Base-by-base conservation (phyloP, 2,329 filamentous ascomycete genomes). In the Xylaria sp. region DNA sequence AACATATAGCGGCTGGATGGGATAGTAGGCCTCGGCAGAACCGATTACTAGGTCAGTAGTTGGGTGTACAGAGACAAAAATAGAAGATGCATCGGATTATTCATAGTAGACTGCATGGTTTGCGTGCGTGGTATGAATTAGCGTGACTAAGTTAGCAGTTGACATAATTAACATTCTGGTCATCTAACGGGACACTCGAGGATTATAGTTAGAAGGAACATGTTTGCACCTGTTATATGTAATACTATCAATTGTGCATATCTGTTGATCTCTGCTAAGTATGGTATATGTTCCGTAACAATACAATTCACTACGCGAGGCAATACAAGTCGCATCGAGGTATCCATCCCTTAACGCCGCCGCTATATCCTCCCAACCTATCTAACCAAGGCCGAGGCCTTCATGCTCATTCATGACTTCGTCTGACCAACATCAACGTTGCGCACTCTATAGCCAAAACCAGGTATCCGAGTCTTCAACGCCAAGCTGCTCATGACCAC, bases 401-500 rank as follows among this genome's bases (percentile, higher is more conserved):
- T 34, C 50, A 55, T 36, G 14, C 19, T 36, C 8, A 34, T 34
- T 9, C 34, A 3, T 19, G 24, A 34, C 47, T 51, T 17, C n/a
- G 17, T 9, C 4, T 48, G n/a, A 32, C 24, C 14, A 11, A 53
- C 34, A 9, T 45, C 50, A 9, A 69, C 27, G 2, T 50, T 48
- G 47, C 69, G 66, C 39, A 47, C 73, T 64, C 72, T 76, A 55
- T 81, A 82, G 7, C 81, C 81, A 9, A 82, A 21, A 17, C 76
- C 69, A 9, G 78, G 78, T 5, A 82, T 34, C n/a, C 72, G 62
- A 9, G 79, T 85, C 77, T 90, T 87, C 81, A 98, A 80, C 58
- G 89, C 85, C 75, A 97, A 80, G 81, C 92, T 95, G 78, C 93
- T 97, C 76, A 88, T 81, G 59, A 98, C 92, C 54, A 98, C 94